Evolutionary conservation across 1,284 basidiomycete genomes (phyloP).

Genomic region (Puccinia hordei): DNA sequence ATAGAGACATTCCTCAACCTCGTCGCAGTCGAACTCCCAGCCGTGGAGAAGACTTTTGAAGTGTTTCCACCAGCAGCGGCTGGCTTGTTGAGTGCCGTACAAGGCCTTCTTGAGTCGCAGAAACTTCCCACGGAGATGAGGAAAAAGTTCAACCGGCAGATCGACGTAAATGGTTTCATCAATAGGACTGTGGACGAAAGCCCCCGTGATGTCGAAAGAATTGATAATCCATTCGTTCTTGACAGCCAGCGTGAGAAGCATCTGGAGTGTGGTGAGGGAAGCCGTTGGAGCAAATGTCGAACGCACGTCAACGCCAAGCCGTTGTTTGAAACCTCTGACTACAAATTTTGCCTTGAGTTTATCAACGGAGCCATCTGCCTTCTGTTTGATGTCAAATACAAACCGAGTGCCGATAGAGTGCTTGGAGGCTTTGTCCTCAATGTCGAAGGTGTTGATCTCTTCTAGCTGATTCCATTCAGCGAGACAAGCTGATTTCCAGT

Average conservation of each 20-base stretch:
- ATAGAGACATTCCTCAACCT: too few species aligned
- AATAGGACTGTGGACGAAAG: not conserved
- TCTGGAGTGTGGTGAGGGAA: not conserved
- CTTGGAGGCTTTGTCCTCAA: not conserved
- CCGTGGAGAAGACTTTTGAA: too few species aligned
- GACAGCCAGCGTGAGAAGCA: not conserved
- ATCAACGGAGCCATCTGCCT: not conserved
- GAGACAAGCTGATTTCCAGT: not conserved
- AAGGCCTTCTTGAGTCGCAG: not conserved
- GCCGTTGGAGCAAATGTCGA: constrained; percentile 17
- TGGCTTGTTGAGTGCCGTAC: too few species aligned
- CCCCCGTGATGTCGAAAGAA: not conserved
- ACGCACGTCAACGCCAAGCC: not conserved
- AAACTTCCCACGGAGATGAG: not conserved
- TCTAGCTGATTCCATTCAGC: not conserved
- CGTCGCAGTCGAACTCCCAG: too few species aligned
- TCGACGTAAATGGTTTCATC: not conserved
- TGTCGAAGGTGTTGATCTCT: not conserved
- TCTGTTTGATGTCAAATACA: not conserved
- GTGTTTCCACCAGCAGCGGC: too few species aligned
- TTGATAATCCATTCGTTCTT: not conserved
- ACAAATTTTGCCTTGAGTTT: not conserved
- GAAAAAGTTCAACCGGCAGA: constrained; percentile 3
- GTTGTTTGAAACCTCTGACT: constrained; percentile 7
- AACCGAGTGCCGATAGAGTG: not conserved